phyloP scores from a whole-genome alignment of 2,329 filamentous ascomycete species.

The Calonectria leucothoes region DNA sequence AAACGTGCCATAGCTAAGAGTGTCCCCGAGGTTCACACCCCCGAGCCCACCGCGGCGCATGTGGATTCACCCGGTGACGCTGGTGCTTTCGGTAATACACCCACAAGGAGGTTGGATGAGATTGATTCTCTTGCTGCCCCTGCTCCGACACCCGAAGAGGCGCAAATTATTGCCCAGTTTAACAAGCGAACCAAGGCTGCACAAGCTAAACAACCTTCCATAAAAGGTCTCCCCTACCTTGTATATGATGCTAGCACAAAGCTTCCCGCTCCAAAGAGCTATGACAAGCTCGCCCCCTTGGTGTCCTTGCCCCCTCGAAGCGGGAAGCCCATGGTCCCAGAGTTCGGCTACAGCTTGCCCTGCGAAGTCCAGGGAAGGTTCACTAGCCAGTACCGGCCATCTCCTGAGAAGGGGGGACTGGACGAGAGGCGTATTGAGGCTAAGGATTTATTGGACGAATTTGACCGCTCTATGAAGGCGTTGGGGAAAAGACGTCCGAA shows the following conservation, averaged over 20 bases:
- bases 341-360: constrained; percentile 52
- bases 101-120: constrained; percentile 49
- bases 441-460: constrained; percentile 53
- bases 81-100: constrained; percentile 12
- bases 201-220: constrained; percentile 52
- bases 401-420: constrained; percentile 51
- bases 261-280: constrained; percentile 57
- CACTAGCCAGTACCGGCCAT: constrained; percentile 54
- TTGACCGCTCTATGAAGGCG: constrained; percentile 54
- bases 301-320: constrained; percentile 55
- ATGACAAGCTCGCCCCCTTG: constrained; percentile 57
- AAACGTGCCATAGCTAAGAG: constrained; percentile 48
- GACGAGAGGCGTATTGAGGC: constrained; percentile 56
- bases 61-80: constrained; percentile 46
- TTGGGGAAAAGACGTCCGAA: constrained; percentile 58
- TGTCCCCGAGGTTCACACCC: constrained; percentile 38
- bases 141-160: constrained; percentile 48
- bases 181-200: constrained; percentile 51
- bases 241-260: constrained; percentile 53
- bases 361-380: constrained; percentile 59
- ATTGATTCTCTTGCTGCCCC: constrained; percentile 47
- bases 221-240: constrained; percentile 53
- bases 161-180: constrained; percentile 51
- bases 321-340: constrained; percentile 52
- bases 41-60: constrained; percentile 39